phyloP scores from a whole-genome alignment of 768 basidiomycete genomes.

The Psilocybe subaeruginosa region DNA sequence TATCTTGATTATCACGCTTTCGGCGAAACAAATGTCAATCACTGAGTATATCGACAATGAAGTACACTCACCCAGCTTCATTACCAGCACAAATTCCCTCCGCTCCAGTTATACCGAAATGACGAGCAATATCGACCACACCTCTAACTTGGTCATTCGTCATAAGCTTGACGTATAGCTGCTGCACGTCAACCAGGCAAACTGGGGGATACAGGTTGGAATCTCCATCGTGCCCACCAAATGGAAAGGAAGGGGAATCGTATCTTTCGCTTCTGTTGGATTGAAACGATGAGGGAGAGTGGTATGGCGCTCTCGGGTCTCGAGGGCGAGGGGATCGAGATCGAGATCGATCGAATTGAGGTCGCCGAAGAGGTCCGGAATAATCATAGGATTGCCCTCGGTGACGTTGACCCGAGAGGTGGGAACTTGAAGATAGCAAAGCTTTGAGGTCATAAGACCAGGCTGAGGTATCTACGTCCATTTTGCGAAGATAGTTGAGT shows the following conservation, averaged over 20 bases:
- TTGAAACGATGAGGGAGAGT: background rate
- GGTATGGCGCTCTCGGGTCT: background rate
- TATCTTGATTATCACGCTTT: constrained; percentile 43
- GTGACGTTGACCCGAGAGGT: background rate
- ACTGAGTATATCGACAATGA: background rate
- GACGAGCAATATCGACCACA: constrained; percentile 34
- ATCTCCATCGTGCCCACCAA: background rate
- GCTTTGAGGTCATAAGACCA: constrained; percentile 46
- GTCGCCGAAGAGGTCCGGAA: background rate
- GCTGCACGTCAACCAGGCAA: constrained; percentile 43
- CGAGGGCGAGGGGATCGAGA: constrained; percentile 16
- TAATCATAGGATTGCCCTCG: background rate
- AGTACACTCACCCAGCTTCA: constrained; percentile 47
- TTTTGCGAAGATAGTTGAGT: constrained; percentile 37
- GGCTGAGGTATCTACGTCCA: constrained; percentile 41
- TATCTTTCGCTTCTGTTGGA: background rate
- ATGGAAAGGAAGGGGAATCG: background rate
- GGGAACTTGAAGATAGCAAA: constrained; percentile 24
- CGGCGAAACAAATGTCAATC: background rate
- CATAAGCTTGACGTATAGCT: constrained; percentile 43
- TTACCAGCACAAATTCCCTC: constrained; percentile 51
- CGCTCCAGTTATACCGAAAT: constrained; percentile 34
- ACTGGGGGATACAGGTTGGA: constrained; percentile 28
- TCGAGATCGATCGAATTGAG: constrained; percentile 7
- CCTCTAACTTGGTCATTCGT: constrained; percentile 23